phyloP scores from a whole-genome alignment of 805 yeast genomes.

The Yamadazyma philogaea region DNA sequence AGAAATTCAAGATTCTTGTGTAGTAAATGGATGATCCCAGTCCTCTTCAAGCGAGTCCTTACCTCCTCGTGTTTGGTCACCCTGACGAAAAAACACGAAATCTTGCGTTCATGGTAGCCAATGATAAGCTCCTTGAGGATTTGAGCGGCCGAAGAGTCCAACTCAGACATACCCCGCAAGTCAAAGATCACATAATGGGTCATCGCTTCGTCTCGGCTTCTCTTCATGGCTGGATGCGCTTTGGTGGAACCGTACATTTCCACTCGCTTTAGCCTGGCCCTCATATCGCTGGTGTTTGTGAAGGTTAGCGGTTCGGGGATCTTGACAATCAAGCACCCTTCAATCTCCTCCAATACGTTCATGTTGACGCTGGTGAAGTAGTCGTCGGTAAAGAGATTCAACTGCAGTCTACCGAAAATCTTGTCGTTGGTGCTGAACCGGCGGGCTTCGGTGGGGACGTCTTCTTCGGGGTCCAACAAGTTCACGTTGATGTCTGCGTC shows the following conservation, averaged over 20 bases:
- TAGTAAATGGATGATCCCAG: conserved; percentile 30
- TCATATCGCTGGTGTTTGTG: conserved; percentile 39
- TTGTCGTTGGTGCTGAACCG: not conserved
- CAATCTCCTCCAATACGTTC: conserved; percentile 39
- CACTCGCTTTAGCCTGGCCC: conserved; percentile 36
- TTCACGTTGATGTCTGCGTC: conserved; percentile 34
- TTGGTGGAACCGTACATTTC: conserved; percentile 43
- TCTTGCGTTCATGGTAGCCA: conserved; percentile 29
- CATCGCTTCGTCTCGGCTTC: conserved; percentile 35
- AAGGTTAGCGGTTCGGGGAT: conserved; percentile 45
- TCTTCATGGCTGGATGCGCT: conserved; percentile 42
- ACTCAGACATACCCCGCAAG: conserved; percentile 39
- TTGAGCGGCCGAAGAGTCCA: conserved; percentile 43
- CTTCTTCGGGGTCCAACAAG: conserved; percentile 3
- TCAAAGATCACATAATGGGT: conserved; percentile 42
- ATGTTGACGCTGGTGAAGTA: conserved; percentile 34
- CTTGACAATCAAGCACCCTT: conserved; percentile 41
- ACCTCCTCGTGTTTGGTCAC: conserved; percentile 26
- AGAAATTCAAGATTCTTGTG: conserved; percentile 23
- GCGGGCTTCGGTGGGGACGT: not conserved
- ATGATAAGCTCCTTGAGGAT: conserved; percentile 25
- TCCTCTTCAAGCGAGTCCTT: conserved; percentile 25
- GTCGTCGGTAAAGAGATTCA: conserved; percentile 35
- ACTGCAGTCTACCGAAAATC: conserved; percentile 14
- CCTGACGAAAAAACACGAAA: conserved; percentile 34